Evolutionary conservation across 805 yeast species (phyloP).

Genomic region (Candida gorgasii): DNA sequence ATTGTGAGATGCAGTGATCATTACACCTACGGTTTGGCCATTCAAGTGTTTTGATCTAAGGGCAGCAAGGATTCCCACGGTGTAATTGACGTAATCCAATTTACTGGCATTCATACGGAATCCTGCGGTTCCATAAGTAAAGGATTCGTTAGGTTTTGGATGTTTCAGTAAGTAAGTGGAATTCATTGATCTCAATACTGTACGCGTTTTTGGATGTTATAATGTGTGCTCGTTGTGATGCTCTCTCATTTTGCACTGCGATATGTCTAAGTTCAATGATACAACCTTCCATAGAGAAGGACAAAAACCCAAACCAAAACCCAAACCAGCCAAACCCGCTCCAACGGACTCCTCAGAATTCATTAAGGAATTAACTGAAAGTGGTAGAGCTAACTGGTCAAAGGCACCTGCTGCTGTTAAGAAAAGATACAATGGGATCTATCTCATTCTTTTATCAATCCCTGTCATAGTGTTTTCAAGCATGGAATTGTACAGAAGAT

Average conservation of each 20-base stretch:
- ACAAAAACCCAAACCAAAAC: constrained; percentile 12
- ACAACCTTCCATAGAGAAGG: constrained; percentile 32
- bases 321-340: background rate
- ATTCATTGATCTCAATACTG: no score
- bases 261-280: constrained; percentile 28
- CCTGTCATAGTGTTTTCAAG: constrained; percentile 37
- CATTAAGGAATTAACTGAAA: constrained; percentile 35
- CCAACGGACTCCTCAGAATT: constrained; percentile 26
- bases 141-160: constrained; percentile 13
- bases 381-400: constrained; percentile 46
- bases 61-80: constrained; percentile 81
- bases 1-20: constrained; percentile 95
- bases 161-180: constrained; percentile 13
- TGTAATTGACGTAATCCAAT: constrained; percentile 78
- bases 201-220: constrained; percentile 2
- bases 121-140: constrained; percentile 93
- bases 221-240: no score
- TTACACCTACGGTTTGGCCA: constrained; percentile 82
- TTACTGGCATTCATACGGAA: constrained; percentile 73
- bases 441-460: constrained; percentile 36
- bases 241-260: no score
- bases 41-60: constrained; percentile 72
- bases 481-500: constrained; percentile 34
- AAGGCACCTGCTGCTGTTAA: constrained; percentile 41
- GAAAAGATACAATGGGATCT: constrained; percentile 38